phyloP scores from a whole-genome alignment of 306 rosid species.

The Rosa rugosa region DNA sequence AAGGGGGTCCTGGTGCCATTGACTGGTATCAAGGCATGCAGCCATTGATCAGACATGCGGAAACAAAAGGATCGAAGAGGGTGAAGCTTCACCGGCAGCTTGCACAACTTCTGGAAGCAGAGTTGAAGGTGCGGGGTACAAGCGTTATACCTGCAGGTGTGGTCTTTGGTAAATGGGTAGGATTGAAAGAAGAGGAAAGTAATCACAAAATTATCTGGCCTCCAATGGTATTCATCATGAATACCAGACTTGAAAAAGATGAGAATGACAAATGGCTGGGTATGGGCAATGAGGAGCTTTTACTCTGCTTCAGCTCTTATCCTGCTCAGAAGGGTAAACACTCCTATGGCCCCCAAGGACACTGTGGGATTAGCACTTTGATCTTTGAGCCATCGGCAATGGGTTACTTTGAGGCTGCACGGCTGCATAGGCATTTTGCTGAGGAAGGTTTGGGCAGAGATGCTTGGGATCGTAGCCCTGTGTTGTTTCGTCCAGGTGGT shows the following conservation, averaged over 20 bases:
- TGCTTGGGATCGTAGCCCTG: constrained; percentile 52
- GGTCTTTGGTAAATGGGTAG: constrained; percentile 44
- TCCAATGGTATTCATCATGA: constrained; percentile 51
- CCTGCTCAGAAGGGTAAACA: constrained; percentile 61
- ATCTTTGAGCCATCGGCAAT: constrained; percentile 76
- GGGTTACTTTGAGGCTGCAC: constrained; percentile 81
- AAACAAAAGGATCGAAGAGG: constrained; percentile 40
- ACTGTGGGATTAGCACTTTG: constrained; percentile 80
- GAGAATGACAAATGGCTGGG: constrained; percentile 29
- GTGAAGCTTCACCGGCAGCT: constrained; percentile 47
- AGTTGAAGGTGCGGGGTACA: constrained; percentile 34
- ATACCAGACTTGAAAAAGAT: constrained; percentile 44
- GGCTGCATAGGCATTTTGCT: constrained; percentile 65
- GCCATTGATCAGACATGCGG: constrained; percentile 49
- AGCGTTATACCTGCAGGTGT: constrained; percentile 28
- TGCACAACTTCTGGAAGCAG: constrained; percentile 48
- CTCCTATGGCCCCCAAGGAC: constrained; percentile 90
- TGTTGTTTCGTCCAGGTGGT: constrained; percentile 52
- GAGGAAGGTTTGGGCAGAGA: constrained; percentile 66
- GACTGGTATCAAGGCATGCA: constrained; percentile 58
- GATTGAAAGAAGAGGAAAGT: constrained; percentile 38
- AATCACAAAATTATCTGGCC: constrained; percentile 67
- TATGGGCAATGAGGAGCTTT: constrained; percentile 86
- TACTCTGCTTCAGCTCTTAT: constrained; percentile 55
- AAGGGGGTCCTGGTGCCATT: constrained; percentile 51